Evolutionary conservation across 495 filamentous ascomycete genomes (phyloP).

Genomic region (Staphylotrichum tortipilum): DNA sequence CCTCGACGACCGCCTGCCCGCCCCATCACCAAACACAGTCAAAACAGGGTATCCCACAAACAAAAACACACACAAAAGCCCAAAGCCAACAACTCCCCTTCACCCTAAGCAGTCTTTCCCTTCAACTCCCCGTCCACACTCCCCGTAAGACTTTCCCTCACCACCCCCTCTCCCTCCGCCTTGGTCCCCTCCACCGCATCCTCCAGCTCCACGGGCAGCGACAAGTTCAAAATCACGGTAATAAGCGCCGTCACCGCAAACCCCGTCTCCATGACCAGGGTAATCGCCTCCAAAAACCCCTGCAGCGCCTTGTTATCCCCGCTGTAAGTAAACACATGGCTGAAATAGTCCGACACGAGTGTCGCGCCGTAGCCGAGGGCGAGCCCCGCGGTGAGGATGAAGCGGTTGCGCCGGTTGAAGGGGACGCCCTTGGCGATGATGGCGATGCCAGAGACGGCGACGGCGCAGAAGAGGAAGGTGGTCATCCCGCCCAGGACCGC

Average conservation of each 20-base stretch:
- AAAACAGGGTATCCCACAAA: background rate
- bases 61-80: background rate
- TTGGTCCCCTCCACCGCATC: slow-evolving; percentile 13
- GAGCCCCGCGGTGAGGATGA: slow-evolving; percentile 74
- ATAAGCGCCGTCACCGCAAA: slow-evolving; percentile 65
- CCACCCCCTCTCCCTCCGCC: background rate
- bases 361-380: slow-evolving; percentile 75
- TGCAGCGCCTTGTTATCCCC: slow-evolving; percentile 62
- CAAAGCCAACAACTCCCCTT: background rate
- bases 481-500: slow-evolving; percentile 89
- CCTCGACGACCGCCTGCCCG: too few relatives aligned
- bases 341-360: slow-evolving; percentile 69
- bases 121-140: background rate
- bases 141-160: background rate
- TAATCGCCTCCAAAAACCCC: slow-evolving; percentile 78
- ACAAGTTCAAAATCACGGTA: slow-evolving; percentile 62
- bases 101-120: slow-evolving; percentile 3
- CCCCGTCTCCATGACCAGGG: slow-evolving; percentile 71
- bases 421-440: slow-evolving; percentile 66
- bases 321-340: slow-evolving; percentile 60
- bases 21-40: too few relatives aligned
- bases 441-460: slow-evolving; percentile 77
- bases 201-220: slow-evolving; percentile 65
- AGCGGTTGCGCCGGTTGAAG: slow-evolving; percentile 79
- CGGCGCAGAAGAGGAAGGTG: slow-evolving; percentile 78